Percentiles rank a stretch among this genome's conserved stretches.
Evolutionary conservation across 805 yeast genomes (phyloP).

Genomic region (Torulaspora delbrueckii): DNA sequence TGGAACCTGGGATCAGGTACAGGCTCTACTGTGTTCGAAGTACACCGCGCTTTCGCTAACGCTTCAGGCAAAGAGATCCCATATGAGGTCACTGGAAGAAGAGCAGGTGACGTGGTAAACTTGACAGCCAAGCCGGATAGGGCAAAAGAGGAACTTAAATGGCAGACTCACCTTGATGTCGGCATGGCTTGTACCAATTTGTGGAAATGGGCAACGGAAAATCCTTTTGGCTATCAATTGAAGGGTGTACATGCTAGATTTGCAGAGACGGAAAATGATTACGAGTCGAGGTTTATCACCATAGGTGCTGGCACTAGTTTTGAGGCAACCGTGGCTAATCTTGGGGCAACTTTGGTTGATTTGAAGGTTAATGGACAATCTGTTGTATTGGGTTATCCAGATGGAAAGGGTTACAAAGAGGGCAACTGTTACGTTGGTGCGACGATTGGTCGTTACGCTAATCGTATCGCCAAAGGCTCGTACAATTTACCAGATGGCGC

Average conservation of each 20-base stretch:
- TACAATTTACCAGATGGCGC: constrained; percentile 40
- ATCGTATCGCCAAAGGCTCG: constrained; percentile 47
- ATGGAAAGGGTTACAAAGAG: constrained; percentile 29
- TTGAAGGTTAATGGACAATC: constrained; percentile 38
- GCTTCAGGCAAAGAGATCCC: constrained; percentile 64
- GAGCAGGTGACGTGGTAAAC: constrained; percentile 72
- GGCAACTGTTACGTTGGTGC: constrained; percentile 58
- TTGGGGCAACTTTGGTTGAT: constrained; percentile 49
- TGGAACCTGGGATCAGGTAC: constrained; percentile 83
- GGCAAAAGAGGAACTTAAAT: constrained; percentile 60
- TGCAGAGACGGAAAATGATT: constrained; percentile 28
- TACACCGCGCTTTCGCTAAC: constrained; percentile 56
- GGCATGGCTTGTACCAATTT: constrained; percentile 65
- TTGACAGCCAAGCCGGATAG: constrained; percentile 67
- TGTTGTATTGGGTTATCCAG: constrained; percentile 40
- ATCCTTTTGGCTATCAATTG: constrained; percentile 56
- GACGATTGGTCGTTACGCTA: constrained; percentile 61
- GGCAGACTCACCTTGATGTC: constrained; percentile 55
- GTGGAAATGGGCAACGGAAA: constrained; percentile 71
- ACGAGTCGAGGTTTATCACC: constrained; percentile 28
- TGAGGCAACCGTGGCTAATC: constrained; percentile 42
- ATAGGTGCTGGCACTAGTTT: constrained; percentile 33
- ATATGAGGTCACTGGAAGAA: constrained; percentile 57
- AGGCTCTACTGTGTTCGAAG: constrained; percentile 73
- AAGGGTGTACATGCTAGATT: no score